Percentiles rank a stretch among this genome's conserved stretches.
These are phyloP conservation scores for Zasmidium citrigriseum DNA, from an alignment of 2,329 filamentous ascomycete genomes.

Conservation along the genomic window DNA sequence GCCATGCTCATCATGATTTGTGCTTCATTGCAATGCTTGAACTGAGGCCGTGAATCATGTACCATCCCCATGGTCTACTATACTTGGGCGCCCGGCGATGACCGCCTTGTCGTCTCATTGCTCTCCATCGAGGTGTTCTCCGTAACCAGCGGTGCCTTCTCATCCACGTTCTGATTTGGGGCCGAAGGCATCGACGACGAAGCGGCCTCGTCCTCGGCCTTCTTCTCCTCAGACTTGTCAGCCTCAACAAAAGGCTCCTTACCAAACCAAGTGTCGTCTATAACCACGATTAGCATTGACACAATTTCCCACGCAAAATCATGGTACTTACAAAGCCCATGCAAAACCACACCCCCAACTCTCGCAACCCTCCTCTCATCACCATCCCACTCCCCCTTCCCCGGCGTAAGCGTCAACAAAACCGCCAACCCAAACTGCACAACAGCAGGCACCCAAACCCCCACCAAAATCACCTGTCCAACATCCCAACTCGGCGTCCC, in stretches of 20 bases:
- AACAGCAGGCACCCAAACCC: not conserved
- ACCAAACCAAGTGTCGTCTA: not conserved
- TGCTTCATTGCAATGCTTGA: too few relatives aligned
- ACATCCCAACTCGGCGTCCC: not conserved
- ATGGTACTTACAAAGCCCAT: not conserved
- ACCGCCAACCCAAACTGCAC: not conserved
- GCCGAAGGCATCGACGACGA: not conserved
- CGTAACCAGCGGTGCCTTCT: not conserved
- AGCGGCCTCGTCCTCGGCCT: not conserved
- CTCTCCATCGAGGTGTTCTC: not conserved
- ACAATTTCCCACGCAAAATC: not conserved
- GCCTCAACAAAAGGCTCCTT: not conserved
- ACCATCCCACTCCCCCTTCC: not conserved
- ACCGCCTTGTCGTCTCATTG: not conserved
- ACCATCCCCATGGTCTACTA: too few relatives aligned
- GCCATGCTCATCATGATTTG: not conserved
- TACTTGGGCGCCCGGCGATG: not conserved
- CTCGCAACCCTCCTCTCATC: not conserved
- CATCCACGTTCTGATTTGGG: not conserved
- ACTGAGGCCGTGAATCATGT: too few relatives aligned
- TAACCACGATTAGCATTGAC: not conserved
- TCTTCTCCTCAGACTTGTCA: not conserved
- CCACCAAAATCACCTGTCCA: not conserved
- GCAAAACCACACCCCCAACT: not conserved
- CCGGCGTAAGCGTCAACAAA: not conserved